These are phyloP conservation scores for Neurospora sp. DNA, from an alignment of 495 filamentous ascomycete genomes.

Conservation along the genomic window DNA sequence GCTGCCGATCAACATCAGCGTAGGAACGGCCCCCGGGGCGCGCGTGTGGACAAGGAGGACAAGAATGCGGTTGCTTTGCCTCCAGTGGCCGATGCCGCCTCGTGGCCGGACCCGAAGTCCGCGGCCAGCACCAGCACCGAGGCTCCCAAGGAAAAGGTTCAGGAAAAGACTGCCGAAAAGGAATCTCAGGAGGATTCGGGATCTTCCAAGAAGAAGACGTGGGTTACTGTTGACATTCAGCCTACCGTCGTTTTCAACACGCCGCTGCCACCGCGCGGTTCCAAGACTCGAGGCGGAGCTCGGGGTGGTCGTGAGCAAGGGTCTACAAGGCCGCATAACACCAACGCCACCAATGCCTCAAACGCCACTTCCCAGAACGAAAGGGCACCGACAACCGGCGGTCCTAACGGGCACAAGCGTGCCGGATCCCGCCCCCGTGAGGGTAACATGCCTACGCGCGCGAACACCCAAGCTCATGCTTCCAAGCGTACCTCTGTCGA, in stretches of 20 bases:
- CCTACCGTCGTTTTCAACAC: conserved; percentile 78
- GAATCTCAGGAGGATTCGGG: conserved; percentile 53
- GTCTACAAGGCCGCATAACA: conserved; percentile 13
- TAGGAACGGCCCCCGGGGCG: conserved; percentile 36
- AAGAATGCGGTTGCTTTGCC: conserved; percentile 31
- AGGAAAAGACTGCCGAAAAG: conserved; percentile 54
- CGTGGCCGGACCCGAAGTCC: conserved; percentile 85
- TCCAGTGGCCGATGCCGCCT: conserved; percentile 55
- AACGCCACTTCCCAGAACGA: conserved; percentile 8
- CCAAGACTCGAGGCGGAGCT: conserved; percentile 49
- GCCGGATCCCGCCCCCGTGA: conserved; percentile 14
- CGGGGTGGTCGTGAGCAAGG: conserved; percentile 41
- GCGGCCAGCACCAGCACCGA: conserved; percentile 66
- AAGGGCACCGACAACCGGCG: conserved; percentile 7
- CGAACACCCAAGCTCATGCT: conserved; percentile 15
- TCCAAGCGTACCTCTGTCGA: conserved; percentile 40
- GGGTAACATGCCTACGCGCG: conserved; percentile 11
- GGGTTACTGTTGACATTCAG: conserved; percentile 62
- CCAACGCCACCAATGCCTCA: not conserved
- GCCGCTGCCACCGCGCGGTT: conserved; percentile 51
- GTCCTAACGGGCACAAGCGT: conserved; percentile 6
- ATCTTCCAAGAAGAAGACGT: conserved; percentile 55
- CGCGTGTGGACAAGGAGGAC: conserved; percentile 41
- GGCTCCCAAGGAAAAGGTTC: conserved; percentile 22
- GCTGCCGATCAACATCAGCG: conserved; percentile 29